These are phyloP conservation scores for Rhynchosporium agropyri DNA, from an alignment of 2,329 filamentous ascomycete genomes.

Conservation along the genomic window DNA sequence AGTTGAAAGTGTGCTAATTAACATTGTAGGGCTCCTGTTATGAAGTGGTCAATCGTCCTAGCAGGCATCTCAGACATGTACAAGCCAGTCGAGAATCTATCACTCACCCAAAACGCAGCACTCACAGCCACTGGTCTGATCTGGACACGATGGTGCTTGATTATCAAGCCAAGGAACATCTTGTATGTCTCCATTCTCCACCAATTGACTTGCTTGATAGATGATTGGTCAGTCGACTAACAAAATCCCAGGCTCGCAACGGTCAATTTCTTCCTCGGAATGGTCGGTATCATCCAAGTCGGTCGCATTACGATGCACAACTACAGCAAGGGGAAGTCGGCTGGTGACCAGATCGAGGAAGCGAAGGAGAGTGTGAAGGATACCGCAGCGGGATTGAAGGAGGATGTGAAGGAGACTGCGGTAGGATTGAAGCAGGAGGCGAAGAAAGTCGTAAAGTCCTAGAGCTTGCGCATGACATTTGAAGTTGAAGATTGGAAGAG, in stretches of 20 bases:
- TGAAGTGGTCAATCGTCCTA: slow-evolving; percentile 96
- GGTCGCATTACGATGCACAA: slow-evolving; percentile 73
- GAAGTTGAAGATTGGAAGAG: neutral
- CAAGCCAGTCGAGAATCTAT: slow-evolving; percentile 90
- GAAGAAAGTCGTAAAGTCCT: slow-evolving; percentile 43
- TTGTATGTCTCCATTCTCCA: slow-evolving; percentile 59
- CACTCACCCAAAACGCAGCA: slow-evolving; percentile 87
- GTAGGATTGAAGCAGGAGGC: slow-evolving; percentile 43
- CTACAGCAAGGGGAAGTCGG: slow-evolving; percentile 57
- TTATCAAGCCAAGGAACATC: slow-evolving; percentile 92
- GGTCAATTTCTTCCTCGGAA: slow-evolving; percentile 97
- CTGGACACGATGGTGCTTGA: slow-evolving; percentile 98
- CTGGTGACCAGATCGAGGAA: slow-evolving; percentile 39
- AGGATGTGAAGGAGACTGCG: slow-evolving; percentile 38
- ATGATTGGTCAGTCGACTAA: neutral
- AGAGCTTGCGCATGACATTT: slow-evolving; percentile 26
- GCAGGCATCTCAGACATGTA: slow-evolving; percentile 90
- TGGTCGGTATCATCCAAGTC: slow-evolving; percentile 83
- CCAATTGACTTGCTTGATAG: neutral
- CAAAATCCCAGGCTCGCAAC: slow-evolving; percentile 68
- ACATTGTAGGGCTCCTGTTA: slow-evolving; percentile 77
- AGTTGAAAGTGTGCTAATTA: slow-evolving; percentile 24
- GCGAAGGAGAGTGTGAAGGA: slow-evolving; percentile 34
- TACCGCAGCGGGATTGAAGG: slow-evolving; percentile 38
- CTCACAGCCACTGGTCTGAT: slow-evolving; percentile 90